phyloP scores from a whole-genome alignment of 495 filamentous ascomycete genomes.

The Ascodesmis nigricans region DNA sequence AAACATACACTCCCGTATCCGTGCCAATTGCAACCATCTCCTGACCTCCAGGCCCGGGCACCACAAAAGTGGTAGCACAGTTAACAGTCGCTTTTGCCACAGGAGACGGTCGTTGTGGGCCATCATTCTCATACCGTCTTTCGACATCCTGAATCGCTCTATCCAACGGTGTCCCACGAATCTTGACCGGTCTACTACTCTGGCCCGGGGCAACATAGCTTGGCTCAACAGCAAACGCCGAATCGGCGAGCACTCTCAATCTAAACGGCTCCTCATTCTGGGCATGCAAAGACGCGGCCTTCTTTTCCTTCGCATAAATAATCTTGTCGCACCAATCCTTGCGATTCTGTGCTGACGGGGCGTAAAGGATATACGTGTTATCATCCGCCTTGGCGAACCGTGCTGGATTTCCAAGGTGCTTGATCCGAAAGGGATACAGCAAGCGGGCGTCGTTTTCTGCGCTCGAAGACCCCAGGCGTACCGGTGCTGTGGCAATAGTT shows the following conservation, averaged over 20 bases:
- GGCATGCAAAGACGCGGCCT: constrained; percentile 65
- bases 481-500: constrained; percentile 13
- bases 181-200: constrained; percentile 38
- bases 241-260: constrained; percentile 74
- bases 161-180: constrained; percentile 78
- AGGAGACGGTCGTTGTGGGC: constrained; percentile 42
- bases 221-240: constrained; percentile 70
- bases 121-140: constrained; percentile 38
- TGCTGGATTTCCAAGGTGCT: constrained; percentile 74
- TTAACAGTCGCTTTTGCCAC: constrained; percentile 71
- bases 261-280: constrained; percentile 96
- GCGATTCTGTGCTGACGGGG: constrained; percentile 45
- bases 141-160: constrained; percentile 80
- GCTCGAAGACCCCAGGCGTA: constrained; percentile 14
- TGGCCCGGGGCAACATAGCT: constrained; percentile 29
- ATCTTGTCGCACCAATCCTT: constrained; percentile 87
- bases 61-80: constrained; percentile 74
- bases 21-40: constrained; percentile 89
- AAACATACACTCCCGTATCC: constrained; percentile 78
- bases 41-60: constrained; percentile 51
- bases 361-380: constrained; percentile 61
- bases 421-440: constrained; percentile 84
- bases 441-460: constrained; percentile 38
- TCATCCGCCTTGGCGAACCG: constrained; percentile 23
- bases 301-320: constrained; percentile 76